Evolutionary conservation across 257 asterid genomes (phyloP).

Genomic region (Avicennia marina): DNA sequence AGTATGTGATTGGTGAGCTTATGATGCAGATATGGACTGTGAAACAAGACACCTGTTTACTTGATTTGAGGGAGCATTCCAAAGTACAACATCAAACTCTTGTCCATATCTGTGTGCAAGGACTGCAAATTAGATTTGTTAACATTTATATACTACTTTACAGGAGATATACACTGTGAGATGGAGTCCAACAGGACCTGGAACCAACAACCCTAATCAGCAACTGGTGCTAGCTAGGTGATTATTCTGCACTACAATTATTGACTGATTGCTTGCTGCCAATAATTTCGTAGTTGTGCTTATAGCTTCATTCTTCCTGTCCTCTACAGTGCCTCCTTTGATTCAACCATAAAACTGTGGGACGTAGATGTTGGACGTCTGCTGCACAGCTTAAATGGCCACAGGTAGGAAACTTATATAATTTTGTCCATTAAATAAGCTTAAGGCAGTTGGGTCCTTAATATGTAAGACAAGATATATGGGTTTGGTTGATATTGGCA

Average conservation of each 20-base stretch:
- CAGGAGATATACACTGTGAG: conserved; percentile 95
- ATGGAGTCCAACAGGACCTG: conserved; percentile 98
- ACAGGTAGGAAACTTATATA: conserved; percentile 63
- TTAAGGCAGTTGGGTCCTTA: no score
- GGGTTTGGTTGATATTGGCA: no score
- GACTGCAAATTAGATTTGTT: conserved; percentile 10
- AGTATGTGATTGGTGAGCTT: no score
- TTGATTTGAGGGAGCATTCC: conserved; percentile 75
- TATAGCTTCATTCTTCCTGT: conserved; percentile 10
- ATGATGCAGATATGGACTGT: conserved; percentile 86
- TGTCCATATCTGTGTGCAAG: conserved; percentile 5
- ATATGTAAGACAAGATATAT: no score
- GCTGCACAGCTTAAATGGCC: conserved; percentile 80
- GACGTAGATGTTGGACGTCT: conserved; percentile 64
- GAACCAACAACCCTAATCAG: conserved; percentile 81
- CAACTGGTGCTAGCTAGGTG: conserved; percentile 86
- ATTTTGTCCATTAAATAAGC: no score
- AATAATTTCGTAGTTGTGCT: background rate
- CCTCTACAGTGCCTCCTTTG: conserved; percentile 81
- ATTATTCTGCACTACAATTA: conserved; percentile 3
- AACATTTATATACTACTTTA: conserved; percentile 15
- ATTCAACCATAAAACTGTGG: conserved; percentile 96
- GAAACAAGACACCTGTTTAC: conserved; percentile 76
- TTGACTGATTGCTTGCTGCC: background rate
- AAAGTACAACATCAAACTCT: conserved; percentile 40